Evolutionary conservation across 768 basidiomycete species (phyloP).

Genomic region (Gloeostereum incarnatum): DNA sequence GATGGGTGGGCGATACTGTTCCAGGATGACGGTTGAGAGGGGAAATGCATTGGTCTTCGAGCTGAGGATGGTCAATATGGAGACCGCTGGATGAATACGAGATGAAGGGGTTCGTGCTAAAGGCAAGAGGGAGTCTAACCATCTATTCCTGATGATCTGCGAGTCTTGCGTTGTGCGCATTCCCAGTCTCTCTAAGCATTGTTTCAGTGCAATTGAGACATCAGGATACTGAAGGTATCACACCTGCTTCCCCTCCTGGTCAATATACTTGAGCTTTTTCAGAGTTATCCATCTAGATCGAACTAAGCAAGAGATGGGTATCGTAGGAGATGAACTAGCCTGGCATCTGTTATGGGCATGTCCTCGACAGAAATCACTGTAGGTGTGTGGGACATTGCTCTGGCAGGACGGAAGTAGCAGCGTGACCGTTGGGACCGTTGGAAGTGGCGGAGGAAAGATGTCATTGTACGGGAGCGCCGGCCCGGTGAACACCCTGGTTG

Average conservation of each 20-base stretch:
- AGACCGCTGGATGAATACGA: slow-evolving; percentile 49
- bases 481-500: too few relatives aligned
- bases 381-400: slow-evolving; percentile 21
- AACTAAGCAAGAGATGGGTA: neutral
- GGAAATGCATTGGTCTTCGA: slow-evolving; percentile 69
- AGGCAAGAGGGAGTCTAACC: slow-evolving; percentile 28
- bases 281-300: slow-evolving; percentile 70
- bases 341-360: slow-evolving; percentile 47
- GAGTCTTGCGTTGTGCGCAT: slow-evolving; percentile 75
- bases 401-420: too few relatives aligned
- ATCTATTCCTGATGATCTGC: slow-evolving; percentile 71
- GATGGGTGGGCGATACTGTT: slow-evolving; percentile 88
- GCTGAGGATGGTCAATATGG: slow-evolving; percentile 71
- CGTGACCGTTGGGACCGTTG: too few relatives aligned
- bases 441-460: neutral
- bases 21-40: slow-evolving; percentile 74
- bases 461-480: neutral
- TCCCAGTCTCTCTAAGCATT: slow-evolving; percentile 73
- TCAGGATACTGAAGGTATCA: slow-evolving; percentile 6
- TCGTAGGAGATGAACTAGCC: slow-evolving; percentile 24
- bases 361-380: slow-evolving; percentile 44
- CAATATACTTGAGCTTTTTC: slow-evolving; percentile 73
- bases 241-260: slow-evolving; percentile 71
- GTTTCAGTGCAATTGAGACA: slow-evolving; percentile 1
- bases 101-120: neutral